Evolutionary conservation across 2,329 filamentous ascomycete genomes (phyloP).

Genomic region (Trichoderma harzianum): DNA sequence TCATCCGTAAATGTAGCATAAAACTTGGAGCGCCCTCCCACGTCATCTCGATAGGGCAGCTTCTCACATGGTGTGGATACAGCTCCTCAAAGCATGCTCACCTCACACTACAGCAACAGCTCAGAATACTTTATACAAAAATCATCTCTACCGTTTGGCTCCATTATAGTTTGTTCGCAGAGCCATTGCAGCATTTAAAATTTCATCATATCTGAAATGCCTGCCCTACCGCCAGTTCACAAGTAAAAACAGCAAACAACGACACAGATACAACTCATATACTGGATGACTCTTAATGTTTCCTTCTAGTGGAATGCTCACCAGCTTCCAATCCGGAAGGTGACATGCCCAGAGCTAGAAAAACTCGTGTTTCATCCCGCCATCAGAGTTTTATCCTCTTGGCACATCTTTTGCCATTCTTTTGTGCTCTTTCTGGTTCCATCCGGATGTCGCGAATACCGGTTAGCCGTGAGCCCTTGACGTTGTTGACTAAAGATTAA

Average conservation of each 20-base stretch:
- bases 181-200: neutral
- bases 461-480: neutral
- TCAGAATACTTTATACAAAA: neutral
- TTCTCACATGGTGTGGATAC: neutral
- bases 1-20: neutral
- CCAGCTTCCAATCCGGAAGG: neutral
- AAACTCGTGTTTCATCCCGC: neutral
- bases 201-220: neutral
- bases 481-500: neutral
- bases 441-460: no score
- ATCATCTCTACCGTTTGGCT: neutral
- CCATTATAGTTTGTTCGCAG: neutral
- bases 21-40: neutral
- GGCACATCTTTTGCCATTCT: neutral
- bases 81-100: neutral
- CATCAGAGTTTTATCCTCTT: neutral
- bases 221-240: no score
- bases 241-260: neutral
- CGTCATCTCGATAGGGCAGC: neutral
- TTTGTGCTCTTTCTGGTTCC: neutral
- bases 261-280: neutral
- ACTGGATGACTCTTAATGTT: neutral
- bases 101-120: neutral
- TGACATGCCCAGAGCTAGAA: neutral
- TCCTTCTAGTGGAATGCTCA: neutral